Percentiles rank a stretch among this genome's conserved stretches.
Evolutionary conservation across 2,329 filamentous ascomycete genomes (phyloP).

Genomic region (Fusarium humuli): DNA sequence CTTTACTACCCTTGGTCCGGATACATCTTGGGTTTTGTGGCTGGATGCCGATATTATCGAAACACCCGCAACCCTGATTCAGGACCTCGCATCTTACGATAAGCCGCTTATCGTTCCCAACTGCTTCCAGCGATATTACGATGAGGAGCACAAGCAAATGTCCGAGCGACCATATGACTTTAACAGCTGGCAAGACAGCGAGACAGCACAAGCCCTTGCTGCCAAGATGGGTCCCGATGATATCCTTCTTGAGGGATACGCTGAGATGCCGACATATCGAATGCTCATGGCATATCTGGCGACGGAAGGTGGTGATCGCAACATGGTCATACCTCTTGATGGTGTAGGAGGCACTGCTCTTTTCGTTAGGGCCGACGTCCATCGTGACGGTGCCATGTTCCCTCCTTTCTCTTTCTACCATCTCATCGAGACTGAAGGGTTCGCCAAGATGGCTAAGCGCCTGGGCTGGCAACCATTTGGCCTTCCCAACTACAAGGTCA

Average conservation of each 20-base stretch:
- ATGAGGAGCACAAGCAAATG: slow-evolving; percentile 74
- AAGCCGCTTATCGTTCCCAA: slow-evolving; percentile 95
- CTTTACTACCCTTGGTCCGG: slow-evolving; percentile 92
- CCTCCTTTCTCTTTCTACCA: slow-evolving; percentile 96
- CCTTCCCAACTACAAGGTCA: slow-evolving; percentile 96
- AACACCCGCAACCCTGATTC: slow-evolving; percentile 84
- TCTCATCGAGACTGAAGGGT: slow-evolving; percentile 96
- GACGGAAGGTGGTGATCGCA: slow-evolving; percentile 65
- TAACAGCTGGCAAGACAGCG: slow-evolving; percentile 97
- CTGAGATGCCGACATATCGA: slow-evolving; percentile 91
- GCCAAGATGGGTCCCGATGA: slow-evolving; percentile 89
- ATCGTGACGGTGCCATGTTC: slow-evolving; percentile 98
- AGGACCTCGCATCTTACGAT: slow-evolving; percentile 89
- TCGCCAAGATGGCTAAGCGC: slow-evolving; percentile 94
- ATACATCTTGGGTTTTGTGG: slow-evolving; percentile 97
- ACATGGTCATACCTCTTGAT: slow-evolving; percentile 80
- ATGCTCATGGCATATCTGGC: slow-evolving; percentile 89
- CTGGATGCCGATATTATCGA: slow-evolving; percentile 93
- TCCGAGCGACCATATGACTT: slow-evolving; percentile 91
- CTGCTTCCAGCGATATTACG: slow-evolving; percentile 88
- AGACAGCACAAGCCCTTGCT: slow-evolving; percentile 79
- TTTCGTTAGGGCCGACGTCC: slow-evolving; percentile 95
- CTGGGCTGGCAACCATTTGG: slow-evolving; percentile 88
- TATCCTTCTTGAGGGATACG: slow-evolving; percentile 92
- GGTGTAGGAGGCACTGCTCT: slow-evolving; percentile 94